phyloP scores from a whole-genome alignment of 352 stramenopile species.

The Phytopythium boreale region DNA sequence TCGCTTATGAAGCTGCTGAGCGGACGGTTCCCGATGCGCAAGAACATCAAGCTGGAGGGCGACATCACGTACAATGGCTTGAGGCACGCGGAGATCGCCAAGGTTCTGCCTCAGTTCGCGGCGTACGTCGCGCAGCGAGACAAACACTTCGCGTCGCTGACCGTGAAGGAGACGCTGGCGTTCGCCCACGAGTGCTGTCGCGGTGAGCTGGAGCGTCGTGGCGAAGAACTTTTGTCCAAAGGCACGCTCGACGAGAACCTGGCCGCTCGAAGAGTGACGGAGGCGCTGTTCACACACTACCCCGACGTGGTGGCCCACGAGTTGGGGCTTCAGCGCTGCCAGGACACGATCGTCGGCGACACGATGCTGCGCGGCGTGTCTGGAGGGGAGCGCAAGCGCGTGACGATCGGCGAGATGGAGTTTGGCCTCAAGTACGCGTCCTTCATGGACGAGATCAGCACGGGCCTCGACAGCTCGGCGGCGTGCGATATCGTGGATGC shows the following conservation, averaged over 20 bases:
- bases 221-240: constrained; percentile 10
- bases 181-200: constrained; percentile 19
- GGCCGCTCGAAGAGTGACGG: constrained; percentile 6
- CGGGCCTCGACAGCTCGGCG: constrained; percentile 31
- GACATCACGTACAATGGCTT: constrained; percentile 22
- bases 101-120: constrained; percentile 23
- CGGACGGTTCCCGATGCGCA: constrained; percentile 14
- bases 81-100: constrained; percentile 6
- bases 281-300: constrained; percentile 15
- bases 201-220: constrained; percentile 7
- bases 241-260: constrained; percentile 24
- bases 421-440: constrained; percentile 54
- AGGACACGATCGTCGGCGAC: constrained; percentile 5
- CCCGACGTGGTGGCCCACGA: constrained; percentile 23
- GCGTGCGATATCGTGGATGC: constrained; percentile 30
- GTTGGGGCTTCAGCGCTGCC: constrained; percentile 16
- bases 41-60: constrained; percentile 20
- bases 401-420: constrained; percentile 85
- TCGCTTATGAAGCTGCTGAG: constrained; percentile 25
- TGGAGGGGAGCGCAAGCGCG: constrained; percentile 86
- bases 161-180: constrained; percentile 32
- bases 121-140: constrained; percentile 33
- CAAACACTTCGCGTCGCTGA: constrained; percentile 26
- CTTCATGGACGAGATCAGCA: constrained; percentile 63
- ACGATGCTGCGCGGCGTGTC: constrained; percentile 66